Evolutionary conservation across 495 filamentous ascomycete genomes (phyloP).

Genomic region (Podospora didyma): DNA sequence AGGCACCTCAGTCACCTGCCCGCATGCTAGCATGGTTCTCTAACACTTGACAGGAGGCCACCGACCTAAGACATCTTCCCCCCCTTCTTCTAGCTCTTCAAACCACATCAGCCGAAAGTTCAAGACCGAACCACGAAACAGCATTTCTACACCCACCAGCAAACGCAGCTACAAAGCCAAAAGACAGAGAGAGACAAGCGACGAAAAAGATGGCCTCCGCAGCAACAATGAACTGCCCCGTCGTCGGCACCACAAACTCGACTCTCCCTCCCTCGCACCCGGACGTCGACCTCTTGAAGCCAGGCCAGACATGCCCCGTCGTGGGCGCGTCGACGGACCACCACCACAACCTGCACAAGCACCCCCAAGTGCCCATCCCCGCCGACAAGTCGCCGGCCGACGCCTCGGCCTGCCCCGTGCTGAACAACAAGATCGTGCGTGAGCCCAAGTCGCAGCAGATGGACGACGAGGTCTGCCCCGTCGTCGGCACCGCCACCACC

Average conservation of each 20-base stretch:
- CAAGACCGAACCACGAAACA: not conserved
- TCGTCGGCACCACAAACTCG: conserved; percentile 43
- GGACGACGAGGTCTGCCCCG: conserved; percentile 45
- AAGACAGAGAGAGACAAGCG: not conserved
- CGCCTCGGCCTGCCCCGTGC: conserved; percentile 42
- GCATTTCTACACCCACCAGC: not conserved
- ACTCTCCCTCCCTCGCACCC: conserved; percentile 41
- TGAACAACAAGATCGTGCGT: conserved; percentile 33
- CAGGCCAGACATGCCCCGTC: conserved; percentile 39
- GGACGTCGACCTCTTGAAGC: conserved; percentile 38
- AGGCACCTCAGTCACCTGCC: not conserved
- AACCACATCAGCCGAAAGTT: not conserved
- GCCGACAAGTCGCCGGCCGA: conserved; percentile 26
- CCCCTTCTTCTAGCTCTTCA: not conserved
- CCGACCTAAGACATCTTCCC: not conserved
- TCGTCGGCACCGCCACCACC: conserved; percentile 43
- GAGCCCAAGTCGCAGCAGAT: conserved; percentile 41
- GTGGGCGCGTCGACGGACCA: conserved; percentile 45
- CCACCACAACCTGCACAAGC: conserved; percentile 40
- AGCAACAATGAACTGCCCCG: conserved; percentile 25
- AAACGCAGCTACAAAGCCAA: not conserved
- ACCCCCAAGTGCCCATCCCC: conserved; percentile 34
- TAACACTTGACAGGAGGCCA: not conserved
- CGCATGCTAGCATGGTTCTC: not conserved
- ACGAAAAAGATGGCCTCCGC: conserved; percentile 15